Evolutionary conservation across 225 moss, liverwort and hornwort genomes (phyloP).

Genomic region (Straminergon stramineum): DNA sequence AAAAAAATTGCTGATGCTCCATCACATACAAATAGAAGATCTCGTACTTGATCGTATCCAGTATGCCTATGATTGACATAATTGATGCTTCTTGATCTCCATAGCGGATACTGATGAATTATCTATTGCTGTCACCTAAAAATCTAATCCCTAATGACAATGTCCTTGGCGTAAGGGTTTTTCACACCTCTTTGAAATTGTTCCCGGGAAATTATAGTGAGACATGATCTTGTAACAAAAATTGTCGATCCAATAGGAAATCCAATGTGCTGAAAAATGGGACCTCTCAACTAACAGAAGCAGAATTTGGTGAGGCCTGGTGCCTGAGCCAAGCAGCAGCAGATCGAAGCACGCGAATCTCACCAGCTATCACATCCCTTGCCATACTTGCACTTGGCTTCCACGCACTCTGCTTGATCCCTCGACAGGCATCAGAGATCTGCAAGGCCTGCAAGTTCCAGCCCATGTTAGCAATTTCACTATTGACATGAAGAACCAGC

Average conservation of each 20-base stretch:
- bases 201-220: neutral
- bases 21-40: neutral
- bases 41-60: neutral
- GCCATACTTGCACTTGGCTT: conserved; percentile 67
- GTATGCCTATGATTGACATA: neutral
- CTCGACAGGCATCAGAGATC: conserved; percentile 52
- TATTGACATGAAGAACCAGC: neutral
- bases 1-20: neutral
- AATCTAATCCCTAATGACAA: neutral
- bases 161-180: neutral
- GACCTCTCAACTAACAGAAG: neutral
- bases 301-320: conserved; percentile 41
- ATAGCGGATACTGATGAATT: neutral
- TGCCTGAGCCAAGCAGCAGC: conserved; percentile 77
- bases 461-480: neutral
- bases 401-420: conserved; percentile 43
- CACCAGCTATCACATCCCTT: conserved; percentile 62
- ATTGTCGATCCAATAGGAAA: neutral
- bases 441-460: conserved; percentile 53
- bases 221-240: neutral
- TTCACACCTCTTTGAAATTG: neutral
- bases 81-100: neutral
- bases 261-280: neutral
- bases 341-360: conserved; percentile 77
- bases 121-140: neutral